Evolutionary conservation across 345 rosid species (phyloP).

Genomic region (Reutealis trisperma): DNA sequence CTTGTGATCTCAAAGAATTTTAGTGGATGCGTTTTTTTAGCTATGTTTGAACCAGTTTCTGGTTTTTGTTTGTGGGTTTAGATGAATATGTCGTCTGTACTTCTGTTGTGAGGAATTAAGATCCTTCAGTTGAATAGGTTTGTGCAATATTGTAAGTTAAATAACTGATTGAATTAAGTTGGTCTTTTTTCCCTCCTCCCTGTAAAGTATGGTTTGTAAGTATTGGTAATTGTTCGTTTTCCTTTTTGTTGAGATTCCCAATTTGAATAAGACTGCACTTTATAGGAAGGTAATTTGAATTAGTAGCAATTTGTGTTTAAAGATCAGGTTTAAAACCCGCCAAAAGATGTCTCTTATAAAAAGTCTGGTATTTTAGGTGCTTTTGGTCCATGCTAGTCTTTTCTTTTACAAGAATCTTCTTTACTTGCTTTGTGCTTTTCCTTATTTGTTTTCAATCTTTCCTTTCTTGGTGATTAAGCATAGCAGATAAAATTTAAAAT

Average conservation of each 20-base stretch:
- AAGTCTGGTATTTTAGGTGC: conserved; percentile 48
- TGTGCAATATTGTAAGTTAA: background rate
- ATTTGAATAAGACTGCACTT: conserved; percentile 3
- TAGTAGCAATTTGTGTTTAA: conserved; percentile 21
- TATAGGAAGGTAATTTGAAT: conserved; percentile 19
- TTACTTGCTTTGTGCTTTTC: conserved; percentile 47
- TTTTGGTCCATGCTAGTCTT: conserved; percentile 60
- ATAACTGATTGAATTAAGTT: background rate
- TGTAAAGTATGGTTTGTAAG: background rate
- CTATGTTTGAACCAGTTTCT: background rate
- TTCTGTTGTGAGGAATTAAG: background rate
- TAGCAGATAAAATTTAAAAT: conserved; percentile 28
- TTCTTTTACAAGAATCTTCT: conserved; percentile 66
- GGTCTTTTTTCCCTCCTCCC: background rate
- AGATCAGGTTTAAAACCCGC: conserved; percentile 28
- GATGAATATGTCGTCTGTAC: conserved; percentile 4
- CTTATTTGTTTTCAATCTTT: conserved; percentile 27
- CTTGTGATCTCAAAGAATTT: background rate
- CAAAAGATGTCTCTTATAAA: conserved; percentile 54
- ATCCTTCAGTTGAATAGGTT: conserved; percentile 27
- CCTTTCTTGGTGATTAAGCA: conserved; percentile 47
- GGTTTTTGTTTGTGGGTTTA: conserved; percentile 4
- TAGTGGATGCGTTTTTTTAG: background rate
- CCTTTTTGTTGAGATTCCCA: conserved; percentile 8
- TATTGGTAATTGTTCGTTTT: background rate